These are phyloP conservation scores for Phoma sp. DNA, from an alignment of 2,329 filamentous ascomycete species.

Conservation along the genomic window DNA sequence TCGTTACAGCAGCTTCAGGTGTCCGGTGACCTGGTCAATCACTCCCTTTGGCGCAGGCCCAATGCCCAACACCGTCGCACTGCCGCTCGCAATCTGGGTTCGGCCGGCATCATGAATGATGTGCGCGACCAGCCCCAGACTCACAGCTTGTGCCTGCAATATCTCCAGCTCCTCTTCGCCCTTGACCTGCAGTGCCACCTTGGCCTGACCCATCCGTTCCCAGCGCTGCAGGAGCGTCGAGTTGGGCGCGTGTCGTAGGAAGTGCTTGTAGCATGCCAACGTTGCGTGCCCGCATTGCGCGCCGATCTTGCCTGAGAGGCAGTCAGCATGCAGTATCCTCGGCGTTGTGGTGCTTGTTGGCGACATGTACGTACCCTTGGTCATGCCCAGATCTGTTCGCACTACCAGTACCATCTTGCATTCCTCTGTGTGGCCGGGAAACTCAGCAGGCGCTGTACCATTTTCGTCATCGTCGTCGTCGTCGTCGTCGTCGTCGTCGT, in stretches of 20 bases:
- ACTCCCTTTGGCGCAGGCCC: slow-evolving; percentile 79
- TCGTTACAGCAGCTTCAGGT: slow-evolving; percentile 76
- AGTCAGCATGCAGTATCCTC: background rate
- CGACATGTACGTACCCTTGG: slow-evolving; percentile 72
- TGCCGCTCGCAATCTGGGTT: slow-evolving; percentile 94
- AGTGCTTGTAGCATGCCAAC: slow-evolving; percentile 92
- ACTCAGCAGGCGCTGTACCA: slow-evolving; percentile 50
- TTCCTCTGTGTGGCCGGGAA: slow-evolving; percentile 69
- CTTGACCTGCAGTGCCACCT: slow-evolving; percentile 90
- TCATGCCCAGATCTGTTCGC: slow-evolving; percentile 94
- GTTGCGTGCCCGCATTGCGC: slow-evolving; percentile 97
- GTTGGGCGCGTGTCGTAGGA: slow-evolving; percentile 62
- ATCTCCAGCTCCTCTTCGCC: slow-evolving; percentile 80
- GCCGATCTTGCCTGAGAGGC: slow-evolving; percentile 82
- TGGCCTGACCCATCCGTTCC: slow-evolving; percentile 87
- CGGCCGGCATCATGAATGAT: slow-evolving; percentile 94
- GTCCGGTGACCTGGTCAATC: slow-evolving; percentile 84
- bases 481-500: slow-evolving; percentile 25
- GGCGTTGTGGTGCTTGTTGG: background rate
- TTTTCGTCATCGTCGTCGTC: slow-evolving; percentile 37
- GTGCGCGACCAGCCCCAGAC: slow-evolving; percentile 83
- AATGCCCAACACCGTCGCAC: slow-evolving; percentile 85
- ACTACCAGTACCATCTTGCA: slow-evolving; percentile 95
- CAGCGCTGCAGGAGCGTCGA: slow-evolving; percentile 77
- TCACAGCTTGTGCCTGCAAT: slow-evolving; percentile 79